These are phyloP conservation scores for Globisporangium perplexum DNA, from an alignment of 352 stramenopile genomes.

Conservation along the genomic window DNA sequence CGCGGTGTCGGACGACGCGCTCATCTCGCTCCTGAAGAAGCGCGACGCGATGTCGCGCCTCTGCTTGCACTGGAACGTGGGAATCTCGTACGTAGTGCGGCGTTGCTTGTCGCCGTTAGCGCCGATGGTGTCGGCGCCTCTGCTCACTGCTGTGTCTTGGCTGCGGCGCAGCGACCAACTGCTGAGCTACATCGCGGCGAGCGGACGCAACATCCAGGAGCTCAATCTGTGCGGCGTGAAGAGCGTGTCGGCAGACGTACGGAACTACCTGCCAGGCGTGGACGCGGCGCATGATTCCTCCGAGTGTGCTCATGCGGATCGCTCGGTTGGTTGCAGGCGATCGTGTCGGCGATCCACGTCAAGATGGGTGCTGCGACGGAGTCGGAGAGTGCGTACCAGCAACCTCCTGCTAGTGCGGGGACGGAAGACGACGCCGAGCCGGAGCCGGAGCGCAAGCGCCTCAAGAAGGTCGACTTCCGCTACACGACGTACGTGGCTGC, in stretches of 20 bases:
- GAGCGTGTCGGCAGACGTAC: slow-evolving; percentile 73
- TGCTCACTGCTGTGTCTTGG: slow-evolving; percentile 1
- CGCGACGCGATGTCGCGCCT: slow-evolving; percentile 73
- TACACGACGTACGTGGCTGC: slow-evolving; percentile 68
- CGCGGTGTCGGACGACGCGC: slow-evolving; percentile 74
- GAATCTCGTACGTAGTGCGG: slow-evolving; percentile 60
- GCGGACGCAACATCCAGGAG: slow-evolving; percentile 78
- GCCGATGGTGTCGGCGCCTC: not conserved
- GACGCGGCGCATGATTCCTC: too few species aligned
- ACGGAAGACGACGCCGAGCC: slow-evolving; percentile 27
- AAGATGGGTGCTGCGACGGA: slow-evolving; percentile 69
- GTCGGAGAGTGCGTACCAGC: slow-evolving; percentile 8
- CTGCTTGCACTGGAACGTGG: slow-evolving; percentile 83
- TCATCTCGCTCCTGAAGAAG: slow-evolving; percentile 83
- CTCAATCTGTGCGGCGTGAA: slow-evolving; percentile 87
- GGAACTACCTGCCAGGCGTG: not conserved
- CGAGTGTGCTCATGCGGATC: not conserved
- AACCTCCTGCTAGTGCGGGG: slow-evolving; percentile 2
- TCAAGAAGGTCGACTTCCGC: slow-evolving; percentile 88
- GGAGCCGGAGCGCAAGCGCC: slow-evolving; percentile 73
- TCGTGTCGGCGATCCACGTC: slow-evolving; percentile 66
- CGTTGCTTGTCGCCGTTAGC: not conserved
- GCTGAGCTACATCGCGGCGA: slow-evolving; percentile 64
- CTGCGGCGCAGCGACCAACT: slow-evolving; percentile 65
- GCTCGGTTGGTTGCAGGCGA: slow-evolving; percentile 22